Evolutionary conservation across 208 protist species (phyloP), one percentile per base, ranked within the genome.

Genomic region (Crithidia thermophila): DNA sequence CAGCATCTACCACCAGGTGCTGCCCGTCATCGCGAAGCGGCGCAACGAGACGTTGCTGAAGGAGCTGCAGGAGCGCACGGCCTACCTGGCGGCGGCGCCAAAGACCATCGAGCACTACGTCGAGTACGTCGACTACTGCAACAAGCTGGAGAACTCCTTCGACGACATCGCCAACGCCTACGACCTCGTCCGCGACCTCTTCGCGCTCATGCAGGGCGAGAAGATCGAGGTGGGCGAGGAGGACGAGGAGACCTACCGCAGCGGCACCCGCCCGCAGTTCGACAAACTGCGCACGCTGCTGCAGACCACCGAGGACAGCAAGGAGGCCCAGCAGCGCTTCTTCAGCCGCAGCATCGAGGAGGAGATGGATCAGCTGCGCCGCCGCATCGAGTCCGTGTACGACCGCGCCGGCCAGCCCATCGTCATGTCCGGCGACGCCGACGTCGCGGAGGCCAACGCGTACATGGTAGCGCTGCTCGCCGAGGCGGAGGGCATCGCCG

Each of bases 51-150:
- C 67, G 31, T 73, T 99, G 25, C 77, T 98, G 33, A 81, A 73
- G 37, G 87, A 97, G 42, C 75, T 98, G 57, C 86, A 96, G 68
- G 80, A 84, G 51, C 79, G 85, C 31, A 94, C 94, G 55, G 76
- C 76, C 9, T 94, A 90, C 42, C 90, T 99, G 18, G 63, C 79
- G 11, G 77, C 78, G 13, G 39, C 70, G 18, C 97, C 97, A 30
- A 90, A 91, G 63, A 94, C 88, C 33, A 85, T 98, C 25, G 94
- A 98, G 81, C 91, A 97, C 61, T 98, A 96, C 74, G 95, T 98
- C 31, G 84, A 91, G 72, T 94, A 92, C 74, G 70, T 97, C 14
- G 73, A 77, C 21, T 97, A 93, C 83, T 87, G 93, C 81, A 90
- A 87, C 53, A 63, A 81, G 47, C 64, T 97, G 39, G 85, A 91